Base-by-base conservation (phyloP, 192 early-diverging fungal species). In the Umbelopsis sp. region DNA sequence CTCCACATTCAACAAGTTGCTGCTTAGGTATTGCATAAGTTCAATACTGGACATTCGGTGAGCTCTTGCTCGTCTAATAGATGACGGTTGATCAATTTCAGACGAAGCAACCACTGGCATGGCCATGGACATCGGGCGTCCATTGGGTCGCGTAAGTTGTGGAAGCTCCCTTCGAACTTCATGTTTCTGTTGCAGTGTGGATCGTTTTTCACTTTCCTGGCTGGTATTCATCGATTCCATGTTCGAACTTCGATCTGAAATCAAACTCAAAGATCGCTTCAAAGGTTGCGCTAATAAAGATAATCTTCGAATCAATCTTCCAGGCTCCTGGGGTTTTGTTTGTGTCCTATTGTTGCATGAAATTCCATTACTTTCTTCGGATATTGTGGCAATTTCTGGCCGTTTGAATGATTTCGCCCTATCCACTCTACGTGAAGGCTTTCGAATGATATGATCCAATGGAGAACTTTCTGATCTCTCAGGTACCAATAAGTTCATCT, bases 11-110 rank as follows among this genome's bases (percentile, higher is more conserved):
- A 62, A 12, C 31, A 62, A 16, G 14, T 62, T 62, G 34, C 56
- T 62, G 17, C 56, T 62, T 8, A 62, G 31, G 14, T 62, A 62
- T 32, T 62, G 56, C 56, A 62, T 62, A 17, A 62, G 3, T 62
- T 62, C 56, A 11, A 62, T 62, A 26, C 56, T 62, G 26, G 56
- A 62, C 56, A 62, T 62, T 20, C 56, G 56, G 4, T 62, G 56
- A 12, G 56, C 56, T 62, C 26, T 36, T 2, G 26, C 26, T 34
- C 56, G 26, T 14, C 31, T 62, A 34, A 31, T 26, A 36, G 56
- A 4, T 41, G 38, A 41, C 0, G 47, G 56, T 62, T 36, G 56
- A 20, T 62, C 56, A 11, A 62, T 14, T 12, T 34, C 12, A 34
- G 56, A 62, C 12, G 56, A 34, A 17, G 16, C 26, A 34, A 14